These are phyloP conservation scores for Heracleum sosnowskyi DNA, from an alignment of 129 eudicot genomes.

Conservation along the genomic window DNA sequence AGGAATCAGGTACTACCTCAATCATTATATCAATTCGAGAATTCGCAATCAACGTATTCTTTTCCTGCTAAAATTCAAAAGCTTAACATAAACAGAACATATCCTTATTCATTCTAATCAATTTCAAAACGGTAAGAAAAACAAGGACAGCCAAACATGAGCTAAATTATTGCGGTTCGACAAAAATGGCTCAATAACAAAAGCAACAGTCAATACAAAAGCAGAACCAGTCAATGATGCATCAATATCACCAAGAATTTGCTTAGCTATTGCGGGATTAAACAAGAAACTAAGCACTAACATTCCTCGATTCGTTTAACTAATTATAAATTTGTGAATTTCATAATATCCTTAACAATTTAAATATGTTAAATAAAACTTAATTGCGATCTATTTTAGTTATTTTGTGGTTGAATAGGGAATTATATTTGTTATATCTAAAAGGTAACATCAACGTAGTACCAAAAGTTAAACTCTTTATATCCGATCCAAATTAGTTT, in stretches of 20 bases:
- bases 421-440: no score
- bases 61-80: constrained; percentile 32
- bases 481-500: no score
- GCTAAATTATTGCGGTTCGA: constrained; percentile 28
- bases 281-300: constrained; percentile 44
- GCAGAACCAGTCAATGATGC: constrained; percentile 16
- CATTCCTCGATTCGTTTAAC: no score
- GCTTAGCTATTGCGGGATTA: constrained; percentile 21
- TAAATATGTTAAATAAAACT: no score
- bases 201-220: constrained; percentile 79
- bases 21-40: constrained; percentile 66
- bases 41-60: constrained; percentile 58
- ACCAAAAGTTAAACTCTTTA: no score
- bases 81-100: neutral
- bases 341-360: no score
- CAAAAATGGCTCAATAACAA: constrained; percentile 84
- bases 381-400: no score
- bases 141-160: constrained; percentile 33
- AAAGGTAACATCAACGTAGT: no score
- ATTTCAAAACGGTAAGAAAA: neutral
- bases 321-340: no score
- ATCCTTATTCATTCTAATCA: neutral
- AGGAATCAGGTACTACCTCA: constrained; percentile 44
- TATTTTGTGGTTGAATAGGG: no score
- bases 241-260: constrained; percentile 13